Base-by-base conservation (phyloP, 2,329 filamentous ascomycete genomes). In the Sclerotinia borealis region DNA sequence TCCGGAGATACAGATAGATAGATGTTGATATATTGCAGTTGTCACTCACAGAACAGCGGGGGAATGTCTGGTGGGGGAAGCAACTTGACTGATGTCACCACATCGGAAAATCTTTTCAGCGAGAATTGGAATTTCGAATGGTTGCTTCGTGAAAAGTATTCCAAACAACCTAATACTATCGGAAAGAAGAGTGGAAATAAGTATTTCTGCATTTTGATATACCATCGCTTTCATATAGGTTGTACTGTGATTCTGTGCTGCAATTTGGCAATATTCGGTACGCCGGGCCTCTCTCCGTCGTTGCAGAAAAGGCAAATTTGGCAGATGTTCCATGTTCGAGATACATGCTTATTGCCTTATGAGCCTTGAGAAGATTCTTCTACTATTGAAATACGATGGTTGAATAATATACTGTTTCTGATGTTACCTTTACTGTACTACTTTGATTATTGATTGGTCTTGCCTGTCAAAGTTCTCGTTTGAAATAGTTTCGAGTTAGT, bases 71-170 rank as follows among this genome's bases (percentile, higher is more conserved):
- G 52, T 56, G 52, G 52, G 52, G 39, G 52, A 56, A 43, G 52
- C 41, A 45, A 39, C n/a, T n/a, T 25, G 10, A 31, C 27, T 45
- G 39, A 56, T 56, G 54, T 58, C 29, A 58, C 39, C 29, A 58
- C 39, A 36, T 58, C 52, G 37, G 52, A 56, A 56, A 56, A 56
- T 56, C 52, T 56, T 56, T 56, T 56, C 52, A 56, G 52, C 52
- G 52, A 56, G 37, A 31, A 31, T 43, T 31, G 37, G 19, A 11
- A 22, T 27, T 43, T 43, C n/a, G 37, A 13, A 13, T 43, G 22
- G 17, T 31, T 56, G 27, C 37, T 56, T 56, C 27, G 25, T 31
- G 37, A 7, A 43, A 25, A 13, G 37, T 9, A 56, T 31, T 22
- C 17, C 13, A 31, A 36, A 31, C 52, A 55, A 13, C 8, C 7